These are phyloP conservation scores for Phytophthora pluvialis DNA, from an alignment of 352 stramenopile species.

Conservation along the genomic window DNA sequence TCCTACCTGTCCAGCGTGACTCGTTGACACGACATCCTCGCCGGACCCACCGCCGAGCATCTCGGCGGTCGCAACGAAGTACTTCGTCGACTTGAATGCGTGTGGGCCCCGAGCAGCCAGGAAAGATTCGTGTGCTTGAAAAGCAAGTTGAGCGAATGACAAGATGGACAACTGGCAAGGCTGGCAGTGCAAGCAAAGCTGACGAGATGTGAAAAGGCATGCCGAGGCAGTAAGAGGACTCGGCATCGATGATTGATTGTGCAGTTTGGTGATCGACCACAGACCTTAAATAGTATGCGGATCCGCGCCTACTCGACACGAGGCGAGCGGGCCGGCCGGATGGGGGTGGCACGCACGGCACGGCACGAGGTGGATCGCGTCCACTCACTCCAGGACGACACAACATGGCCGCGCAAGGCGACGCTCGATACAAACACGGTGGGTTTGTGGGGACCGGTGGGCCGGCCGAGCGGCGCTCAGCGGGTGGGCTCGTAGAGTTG, in stretches of 20 bases:
- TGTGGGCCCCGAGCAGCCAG: neutral
- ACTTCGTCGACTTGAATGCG: neutral
- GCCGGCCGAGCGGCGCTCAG: conserved; percentile 16
- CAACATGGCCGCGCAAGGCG: conserved; percentile 8
- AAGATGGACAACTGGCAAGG: no score
- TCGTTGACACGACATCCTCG: neutral
- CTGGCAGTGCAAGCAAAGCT: neutral
- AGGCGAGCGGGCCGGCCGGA: conserved; percentile 1
- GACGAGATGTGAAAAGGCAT: neutral
- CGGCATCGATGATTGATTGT: conserved; percentile 6
- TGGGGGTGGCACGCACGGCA: conserved; percentile 9
- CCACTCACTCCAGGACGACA: conserved; percentile 21
- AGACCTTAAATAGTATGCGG: conserved; percentile 37
- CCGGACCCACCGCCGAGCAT: no score
- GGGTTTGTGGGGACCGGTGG: conserved; percentile 16
- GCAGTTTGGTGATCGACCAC: conserved; percentile 6
- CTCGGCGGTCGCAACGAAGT: no score
- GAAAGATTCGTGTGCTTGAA: neutral
- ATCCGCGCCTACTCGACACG: neutral
- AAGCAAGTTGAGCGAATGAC: neutral
- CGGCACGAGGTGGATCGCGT: conserved; percentile 1
- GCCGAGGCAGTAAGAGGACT: neutral
- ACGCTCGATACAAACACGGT: conserved; percentile 32
- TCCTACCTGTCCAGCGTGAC: neutral
- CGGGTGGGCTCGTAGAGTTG: conserved; percentile 52